Evolutionary conservation across 2,329 filamentous ascomycete species (phyloP).

Genomic region (Ophiostoma piceae): DNA sequence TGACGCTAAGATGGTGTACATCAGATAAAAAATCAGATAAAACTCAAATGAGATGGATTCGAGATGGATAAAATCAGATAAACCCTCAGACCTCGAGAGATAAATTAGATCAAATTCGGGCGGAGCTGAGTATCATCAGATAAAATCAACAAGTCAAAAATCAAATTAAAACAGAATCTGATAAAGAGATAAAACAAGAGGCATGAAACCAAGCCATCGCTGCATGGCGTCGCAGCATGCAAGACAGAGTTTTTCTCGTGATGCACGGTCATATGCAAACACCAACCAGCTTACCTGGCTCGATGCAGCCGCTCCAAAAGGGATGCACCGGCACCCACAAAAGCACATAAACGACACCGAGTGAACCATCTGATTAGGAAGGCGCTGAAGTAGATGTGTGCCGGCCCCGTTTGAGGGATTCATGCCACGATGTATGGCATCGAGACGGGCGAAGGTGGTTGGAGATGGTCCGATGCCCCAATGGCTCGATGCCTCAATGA

Average conservation of each 20-base stretch:
- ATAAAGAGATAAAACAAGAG: not conserved
- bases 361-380: slow-evolving; percentile 3
- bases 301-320: not conserved
- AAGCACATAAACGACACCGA: not conserved
- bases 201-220: not conserved
- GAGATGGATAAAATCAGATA: slow-evolving; percentile 1
- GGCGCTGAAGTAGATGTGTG: not conserved
- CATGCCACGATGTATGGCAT: not conserved
- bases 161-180: not conserved
- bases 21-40: slow-evolving; percentile 9
- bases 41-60: not conserved
- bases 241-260: slow-evolving; percentile 1
- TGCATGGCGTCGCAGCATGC: not conserved
- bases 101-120: not conserved
- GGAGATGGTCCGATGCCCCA: no score
- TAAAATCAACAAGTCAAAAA: not conserved
- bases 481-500: no score
- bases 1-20: not conserved
- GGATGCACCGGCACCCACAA: not conserved
- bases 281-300: slow-evolving; percentile 5
- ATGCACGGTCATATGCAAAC: slow-evolving; percentile 7
- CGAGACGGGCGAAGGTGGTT: not conserved
- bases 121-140: not conserved
- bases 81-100: not conserved
- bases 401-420: not conserved